Conservation (phyloP, 345 rosid species). For the Hibiscus syriacus region DNA sequence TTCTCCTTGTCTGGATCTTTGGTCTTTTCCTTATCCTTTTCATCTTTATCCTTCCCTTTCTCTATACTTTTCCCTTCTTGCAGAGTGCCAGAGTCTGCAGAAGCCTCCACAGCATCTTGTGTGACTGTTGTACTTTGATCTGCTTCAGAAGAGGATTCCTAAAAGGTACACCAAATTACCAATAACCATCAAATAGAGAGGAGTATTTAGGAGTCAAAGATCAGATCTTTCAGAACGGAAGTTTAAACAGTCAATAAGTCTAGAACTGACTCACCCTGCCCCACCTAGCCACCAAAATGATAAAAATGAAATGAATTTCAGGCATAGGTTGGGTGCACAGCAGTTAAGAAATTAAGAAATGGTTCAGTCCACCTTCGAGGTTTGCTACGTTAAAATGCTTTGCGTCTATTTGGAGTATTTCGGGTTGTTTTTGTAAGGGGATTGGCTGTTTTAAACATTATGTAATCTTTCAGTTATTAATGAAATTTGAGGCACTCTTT, state of each 20-base stretch:
- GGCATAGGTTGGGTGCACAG: background rate
- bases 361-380: background rate
- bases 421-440: too few species aligned
- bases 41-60: constrained; percentile 71
- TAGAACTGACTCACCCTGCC: background rate
- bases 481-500: too few species aligned
- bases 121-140: constrained; percentile 46
- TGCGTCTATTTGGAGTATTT: background rate
- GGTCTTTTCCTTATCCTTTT: constrained; percentile 59
- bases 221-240: background rate
- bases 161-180: background rate
- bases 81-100: constrained; percentile 44
- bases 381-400: background rate
- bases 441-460: too few species aligned
- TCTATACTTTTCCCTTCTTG: constrained; percentile 55
- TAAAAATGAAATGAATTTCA: too few species aligned
- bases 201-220: background rate
- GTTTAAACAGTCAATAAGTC: background rate
- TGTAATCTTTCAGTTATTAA: too few species aligned
- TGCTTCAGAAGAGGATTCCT: constrained; percentile 67
- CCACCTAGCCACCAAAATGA: background rate
- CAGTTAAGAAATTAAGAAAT: background rate
- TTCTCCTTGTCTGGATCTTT: constrained; percentile 50
- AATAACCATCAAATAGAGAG: background rate
- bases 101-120: constrained; percentile 44